Percentiles rank a stretch among this genome's conserved stretches.
phyloP scores from a whole-genome alignment of 371 early-diverging fungal species.

The Actinomortierella ambigua region DNA sequence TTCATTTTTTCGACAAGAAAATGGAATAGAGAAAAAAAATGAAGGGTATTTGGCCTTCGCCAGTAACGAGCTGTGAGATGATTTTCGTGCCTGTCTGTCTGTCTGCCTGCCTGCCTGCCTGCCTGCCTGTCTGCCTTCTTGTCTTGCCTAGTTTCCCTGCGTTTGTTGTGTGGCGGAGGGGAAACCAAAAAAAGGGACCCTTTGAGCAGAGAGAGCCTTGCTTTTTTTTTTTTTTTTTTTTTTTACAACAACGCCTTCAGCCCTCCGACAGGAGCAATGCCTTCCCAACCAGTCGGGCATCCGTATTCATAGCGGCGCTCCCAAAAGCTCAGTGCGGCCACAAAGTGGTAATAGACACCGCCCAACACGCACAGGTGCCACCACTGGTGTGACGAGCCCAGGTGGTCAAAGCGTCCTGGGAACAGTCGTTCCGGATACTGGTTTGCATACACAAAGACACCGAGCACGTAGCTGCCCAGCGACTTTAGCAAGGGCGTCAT shows the following conservation, averaged over 20 bases:
- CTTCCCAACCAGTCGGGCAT: conserved; percentile 47
- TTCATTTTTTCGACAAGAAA: no score
- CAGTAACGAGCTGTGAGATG: no score
- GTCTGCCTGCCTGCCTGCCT: no score
- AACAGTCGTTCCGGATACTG: conserved; percentile 76
- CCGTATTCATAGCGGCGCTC: conserved; percentile 55
- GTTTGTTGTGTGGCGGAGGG: no score
- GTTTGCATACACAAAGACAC: conserved; percentile 69
- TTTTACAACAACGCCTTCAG: conserved; percentile 10
- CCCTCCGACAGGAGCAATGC: conserved; percentile 41
- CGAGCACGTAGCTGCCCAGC: conserved; percentile 56
- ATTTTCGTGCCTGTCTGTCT: no score
- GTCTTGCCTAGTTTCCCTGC: no score
- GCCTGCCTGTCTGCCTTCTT: no score
- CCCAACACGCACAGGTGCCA: conserved; percentile 81
- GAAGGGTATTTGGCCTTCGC: no score
- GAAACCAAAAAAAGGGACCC: no score
- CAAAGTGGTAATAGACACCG: conserved; percentile 71
- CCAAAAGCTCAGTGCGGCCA: conserved; percentile 60
- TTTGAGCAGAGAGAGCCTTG: no score
- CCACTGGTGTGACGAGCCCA: conserved; percentile 77
- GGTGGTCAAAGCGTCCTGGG: conserved; percentile 78
- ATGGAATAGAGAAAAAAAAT: no score
- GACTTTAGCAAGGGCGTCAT: conserved; percentile 57
- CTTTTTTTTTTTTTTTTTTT: no score